Evolutionary conservation across 805 yeast species (phyloP).

Genomic region (Monosporozyma aerobia): DNA sequence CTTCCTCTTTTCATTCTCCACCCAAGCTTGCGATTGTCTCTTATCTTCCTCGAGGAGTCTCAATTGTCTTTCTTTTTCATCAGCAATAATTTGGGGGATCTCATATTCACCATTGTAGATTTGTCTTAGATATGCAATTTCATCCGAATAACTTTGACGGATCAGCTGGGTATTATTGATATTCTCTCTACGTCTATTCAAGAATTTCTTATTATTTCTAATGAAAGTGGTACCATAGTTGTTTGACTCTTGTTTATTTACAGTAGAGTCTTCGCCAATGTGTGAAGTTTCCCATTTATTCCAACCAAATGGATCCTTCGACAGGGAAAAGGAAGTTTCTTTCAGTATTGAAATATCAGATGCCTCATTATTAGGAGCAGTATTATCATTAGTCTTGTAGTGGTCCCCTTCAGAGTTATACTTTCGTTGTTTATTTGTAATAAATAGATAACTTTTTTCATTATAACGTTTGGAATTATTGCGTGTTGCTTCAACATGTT

Average conservation of each 20-base stretch:
- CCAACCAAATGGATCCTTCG: constrained; percentile 28
- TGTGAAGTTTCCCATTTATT: constrained; percentile 23
- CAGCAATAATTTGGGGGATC: constrained; percentile 25
- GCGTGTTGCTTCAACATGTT: background rate
- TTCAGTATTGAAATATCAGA: background rate
- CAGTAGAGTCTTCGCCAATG: constrained; percentile 11
- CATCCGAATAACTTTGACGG: constrained; percentile 18
- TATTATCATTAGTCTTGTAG: background rate
- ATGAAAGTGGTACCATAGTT: constrained; percentile 33
- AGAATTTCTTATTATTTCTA: constrained; percentile 10
- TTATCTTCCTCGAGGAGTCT: constrained; percentile 17
- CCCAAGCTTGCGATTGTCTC: background rate
- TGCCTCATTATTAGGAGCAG: background rate
- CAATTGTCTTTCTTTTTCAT: constrained; percentile 21
- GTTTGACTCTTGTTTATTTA: background rate
- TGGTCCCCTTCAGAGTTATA: background rate
- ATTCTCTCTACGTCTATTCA: background rate
- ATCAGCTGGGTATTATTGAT: constrained; percentile 8
- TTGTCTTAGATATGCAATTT: constrained; percentile 24
- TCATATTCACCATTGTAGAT: constrained; percentile 31
- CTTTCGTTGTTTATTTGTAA: constrained; percentile 3
- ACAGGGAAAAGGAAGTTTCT: constrained; percentile 1
- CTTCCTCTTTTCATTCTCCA: background rate
- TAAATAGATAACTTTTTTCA: background rate
- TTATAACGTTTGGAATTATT: background rate